A percentile compares a stretch with the other conserved stretches of the same genome.
Evolutionary conservation across 345 rosid species (phyloP).

Genomic region (Melaleuca quinquenervia): DNA sequence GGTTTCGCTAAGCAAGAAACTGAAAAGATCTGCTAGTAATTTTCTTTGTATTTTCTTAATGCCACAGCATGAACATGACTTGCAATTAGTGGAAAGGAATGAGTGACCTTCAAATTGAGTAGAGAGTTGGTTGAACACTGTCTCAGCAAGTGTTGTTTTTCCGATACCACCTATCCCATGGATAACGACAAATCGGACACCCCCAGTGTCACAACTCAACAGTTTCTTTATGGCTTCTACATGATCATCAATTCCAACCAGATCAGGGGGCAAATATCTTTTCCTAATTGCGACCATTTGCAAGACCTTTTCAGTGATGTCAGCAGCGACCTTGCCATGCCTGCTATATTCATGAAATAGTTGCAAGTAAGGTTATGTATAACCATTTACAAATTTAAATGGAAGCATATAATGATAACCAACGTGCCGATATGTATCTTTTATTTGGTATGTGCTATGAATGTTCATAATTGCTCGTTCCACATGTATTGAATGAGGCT

Average conservation of each 20-base stretch:
- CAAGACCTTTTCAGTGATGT: background rate
- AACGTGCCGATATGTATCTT: background rate
- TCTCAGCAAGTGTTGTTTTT: no score
- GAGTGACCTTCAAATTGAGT: no score
- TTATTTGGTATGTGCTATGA: background rate
- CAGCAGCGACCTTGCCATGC: background rate
- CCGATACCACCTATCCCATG: no score
- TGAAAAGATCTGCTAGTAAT: no score
- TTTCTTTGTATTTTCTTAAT: no score
- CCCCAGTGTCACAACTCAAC: background rate
- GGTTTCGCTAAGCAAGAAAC: background rate
- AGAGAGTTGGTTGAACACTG: no score
- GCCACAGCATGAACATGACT: no score
- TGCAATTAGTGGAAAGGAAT: no score
- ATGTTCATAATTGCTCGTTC: background rate
- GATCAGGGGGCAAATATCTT: background rate
- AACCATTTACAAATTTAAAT: background rate
- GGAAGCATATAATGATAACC: background rate
- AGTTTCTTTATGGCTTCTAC: background rate
- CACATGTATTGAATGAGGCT: fast-evolving
- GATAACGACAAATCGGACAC: no score
- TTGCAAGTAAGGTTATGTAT: background rate
- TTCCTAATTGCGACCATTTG: background rate
- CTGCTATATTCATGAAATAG: background rate
- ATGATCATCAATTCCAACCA: background rate